Percentiles rank a stretch among this genome's conserved stretches.
Evolutionary conservation across 2,329 filamentous ascomycete species (phyloP).

Genomic region (Neopestalotiopsis rosae): DNA sequence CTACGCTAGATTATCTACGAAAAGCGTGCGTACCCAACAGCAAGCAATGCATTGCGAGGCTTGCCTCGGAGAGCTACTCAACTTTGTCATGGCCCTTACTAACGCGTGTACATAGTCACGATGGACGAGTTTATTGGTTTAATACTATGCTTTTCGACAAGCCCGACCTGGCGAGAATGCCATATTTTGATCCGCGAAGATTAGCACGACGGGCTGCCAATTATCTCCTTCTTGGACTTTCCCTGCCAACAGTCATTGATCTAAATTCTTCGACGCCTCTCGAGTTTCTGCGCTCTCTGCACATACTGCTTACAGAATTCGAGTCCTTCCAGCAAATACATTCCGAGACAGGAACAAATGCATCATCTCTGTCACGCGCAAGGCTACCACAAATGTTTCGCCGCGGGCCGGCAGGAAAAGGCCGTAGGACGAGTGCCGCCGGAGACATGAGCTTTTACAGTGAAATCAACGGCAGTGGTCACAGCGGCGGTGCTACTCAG

Average conservation of each 20-base stretch:
- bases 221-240: constrained; percentile 90
- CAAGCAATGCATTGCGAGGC: neutral
- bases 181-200: constrained; percentile 84
- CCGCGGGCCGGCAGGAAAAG: constrained; percentile 64
- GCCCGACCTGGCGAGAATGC: constrained; percentile 77
- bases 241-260: constrained; percentile 87
- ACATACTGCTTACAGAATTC: constrained; percentile 86
- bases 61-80: neutral
- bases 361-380: constrained; percentile 75
- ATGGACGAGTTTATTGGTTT: constrained; percentile 97
- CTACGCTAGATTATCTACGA: constrained; percentile 88
- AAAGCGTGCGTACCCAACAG: constrained; percentile 73
- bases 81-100: neutral
- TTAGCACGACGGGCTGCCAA: constrained; percentile 90
- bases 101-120: constrained; percentile 66
- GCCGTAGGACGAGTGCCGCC: constrained; percentile 58
- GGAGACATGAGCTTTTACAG: constrained; percentile 38
- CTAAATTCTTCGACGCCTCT: constrained; percentile 78
- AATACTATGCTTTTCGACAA: constrained; percentile 94
- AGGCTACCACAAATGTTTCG: constrained; percentile 86
- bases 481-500: constrained; percentile 34
- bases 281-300: constrained; percentile 87
- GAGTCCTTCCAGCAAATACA: constrained; percentile 92
- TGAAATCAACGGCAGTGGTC: constrained; percentile 19
- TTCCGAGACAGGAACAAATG: constrained; percentile 73